Percentiles rank a stretch among this genome's conserved stretches.
Conservation (phyloP, 2,329 filamentous ascomycete species). For the Epichloe sylvatica region DNA sequence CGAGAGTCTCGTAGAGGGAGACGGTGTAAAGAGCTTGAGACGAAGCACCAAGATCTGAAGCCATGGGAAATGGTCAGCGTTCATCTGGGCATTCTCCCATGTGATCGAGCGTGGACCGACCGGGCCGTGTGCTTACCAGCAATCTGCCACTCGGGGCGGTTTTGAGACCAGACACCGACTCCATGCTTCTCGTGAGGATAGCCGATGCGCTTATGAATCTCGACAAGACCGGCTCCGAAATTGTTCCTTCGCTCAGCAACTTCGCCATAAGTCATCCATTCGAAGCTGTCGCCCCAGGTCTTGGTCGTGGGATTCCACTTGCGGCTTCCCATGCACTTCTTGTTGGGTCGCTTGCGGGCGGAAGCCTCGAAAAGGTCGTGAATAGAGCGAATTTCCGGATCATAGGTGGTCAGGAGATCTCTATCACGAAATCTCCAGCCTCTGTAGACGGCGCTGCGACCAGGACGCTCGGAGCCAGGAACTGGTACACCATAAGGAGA, state of each 20-base stretch:
- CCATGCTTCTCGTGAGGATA: conserved; percentile 51
- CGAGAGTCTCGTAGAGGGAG: conserved; percentile 91
- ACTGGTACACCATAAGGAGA: conserved; percentile 66
- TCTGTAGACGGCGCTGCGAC: conserved; percentile 64
- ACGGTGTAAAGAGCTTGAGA: conserved; percentile 82
- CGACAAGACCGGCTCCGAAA: conserved; percentile 72
- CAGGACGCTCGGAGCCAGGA: conserved; percentile 58
- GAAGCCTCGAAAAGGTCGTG: conserved; percentile 70
- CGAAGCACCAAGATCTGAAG: conserved; percentile 64
- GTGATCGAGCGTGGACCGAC: neutral
- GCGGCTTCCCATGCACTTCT: conserved; percentile 65
- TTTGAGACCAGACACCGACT: conserved; percentile 75
- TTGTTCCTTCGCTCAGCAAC: conserved; percentile 68
- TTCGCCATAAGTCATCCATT: conserved; percentile 72
- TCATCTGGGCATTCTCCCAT: neutral
- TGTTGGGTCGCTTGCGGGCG: conserved; percentile 47
- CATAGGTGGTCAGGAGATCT: conserved; percentile 54
- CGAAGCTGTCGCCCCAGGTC: conserved; percentile 58
- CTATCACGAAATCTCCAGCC: conserved; percentile 66
- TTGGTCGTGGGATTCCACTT: conserved; percentile 64
- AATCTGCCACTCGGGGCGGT: conserved; percentile 79
- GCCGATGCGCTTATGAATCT: conserved; percentile 62
- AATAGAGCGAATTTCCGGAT: conserved; percentile 55
- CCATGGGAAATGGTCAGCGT: neutral
- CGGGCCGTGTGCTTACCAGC: conserved; percentile 34